Percentiles rank a stretch among this genome's conserved stretches.
These are phyloP conservation scores for Takashimella tepidaria DNA, from an alignment of 1,284 basidiomycete genomes.

Conservation along the genomic window DNA sequence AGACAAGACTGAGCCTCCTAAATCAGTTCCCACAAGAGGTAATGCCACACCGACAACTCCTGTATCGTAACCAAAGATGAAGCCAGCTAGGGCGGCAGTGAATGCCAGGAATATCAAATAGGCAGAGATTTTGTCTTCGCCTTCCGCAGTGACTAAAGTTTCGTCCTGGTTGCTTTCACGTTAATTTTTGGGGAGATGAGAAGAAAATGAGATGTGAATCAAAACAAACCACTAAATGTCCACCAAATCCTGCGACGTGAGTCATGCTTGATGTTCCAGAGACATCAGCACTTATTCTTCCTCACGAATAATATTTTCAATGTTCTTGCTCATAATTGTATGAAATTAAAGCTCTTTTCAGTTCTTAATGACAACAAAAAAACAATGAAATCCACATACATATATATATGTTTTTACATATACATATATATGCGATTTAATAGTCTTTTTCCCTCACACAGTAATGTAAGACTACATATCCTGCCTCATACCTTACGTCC, in stretches of 20 bases:
- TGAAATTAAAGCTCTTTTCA: too few relatives aligned
- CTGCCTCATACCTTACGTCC: too few relatives aligned
- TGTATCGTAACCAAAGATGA: constrained; percentile 40
- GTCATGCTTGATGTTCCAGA: neutral
- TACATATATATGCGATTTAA: too few relatives aligned
- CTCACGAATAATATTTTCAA: neutral
- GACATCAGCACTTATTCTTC: neutral
- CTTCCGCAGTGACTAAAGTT: constrained; percentile 21
- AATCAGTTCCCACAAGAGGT: constrained; percentile 64
- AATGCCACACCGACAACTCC: constrained; percentile 54
- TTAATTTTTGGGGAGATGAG: too few relatives aligned
- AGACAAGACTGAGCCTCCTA: constrained; percentile 57
- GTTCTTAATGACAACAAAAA: too few relatives aligned
- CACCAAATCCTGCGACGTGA: neutral
- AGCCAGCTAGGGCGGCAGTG: constrained; percentile 17
- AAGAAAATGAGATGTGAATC: too few relatives aligned
- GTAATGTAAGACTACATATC: too few relatives aligned
- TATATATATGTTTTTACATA: too few relatives aligned
- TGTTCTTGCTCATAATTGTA: neutral
- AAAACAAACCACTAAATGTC: neutral
- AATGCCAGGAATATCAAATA: constrained; percentile 34
- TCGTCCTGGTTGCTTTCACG: constrained; percentile 21
- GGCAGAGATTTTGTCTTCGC: constrained; percentile 25
- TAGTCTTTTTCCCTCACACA: too few relatives aligned
- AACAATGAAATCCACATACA: too few relatives aligned